Percentiles rank a stretch among this genome's conserved stretches.
These are phyloP conservation scores for Macrolepiota fuliginosa DNA, from an alignment of 768 basidiomycete genomes.

Conservation along the genomic window DNA sequence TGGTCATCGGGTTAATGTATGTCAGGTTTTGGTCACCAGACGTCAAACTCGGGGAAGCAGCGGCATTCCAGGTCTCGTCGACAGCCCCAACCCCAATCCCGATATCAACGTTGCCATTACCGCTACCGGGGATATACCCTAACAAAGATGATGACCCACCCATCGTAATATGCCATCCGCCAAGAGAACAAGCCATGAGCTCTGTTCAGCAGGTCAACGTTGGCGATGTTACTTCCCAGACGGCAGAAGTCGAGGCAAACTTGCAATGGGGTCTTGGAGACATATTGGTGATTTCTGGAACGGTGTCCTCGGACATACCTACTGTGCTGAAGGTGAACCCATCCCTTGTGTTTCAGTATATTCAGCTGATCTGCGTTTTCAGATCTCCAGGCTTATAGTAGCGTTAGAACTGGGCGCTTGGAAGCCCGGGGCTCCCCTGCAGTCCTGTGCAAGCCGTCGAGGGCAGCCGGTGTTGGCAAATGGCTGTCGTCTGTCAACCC, in stretches of 20 bases:
- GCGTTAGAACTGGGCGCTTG: constrained; percentile 61
- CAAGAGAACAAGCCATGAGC: constrained; percentile 13
- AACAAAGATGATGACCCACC: constrained; percentile 39
- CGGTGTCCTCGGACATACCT: constrained; percentile 48
- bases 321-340: constrained; percentile 50
- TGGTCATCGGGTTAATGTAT: no score
- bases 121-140: constrained; percentile 59
- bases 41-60: constrained; percentile 55
- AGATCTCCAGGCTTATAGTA: constrained; percentile 46
- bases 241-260: constrained; percentile 25
- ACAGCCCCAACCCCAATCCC: constrained; percentile 45
- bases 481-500: constrained; percentile 65
- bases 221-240: constrained; percentile 3
- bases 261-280: constrained; percentile 60
- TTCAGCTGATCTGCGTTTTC: constrained; percentile 17
- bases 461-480: constrained; percentile 28
- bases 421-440: constrained; percentile 62
- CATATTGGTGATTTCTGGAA: constrained; percentile 60
- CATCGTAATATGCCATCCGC: constrained; percentile 47
- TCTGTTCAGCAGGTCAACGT: constrained; percentile 37
- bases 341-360: neutral
- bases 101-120: constrained; percentile 60
- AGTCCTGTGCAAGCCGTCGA: constrained; percentile 36
- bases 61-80: constrained; percentile 75
- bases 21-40: constrained; percentile 72